These are phyloP conservation scores for Cladosporium sp. DNA, from an alignment of 2,329 filamentous ascomycete genomes.

Conservation along the genomic window DNA sequence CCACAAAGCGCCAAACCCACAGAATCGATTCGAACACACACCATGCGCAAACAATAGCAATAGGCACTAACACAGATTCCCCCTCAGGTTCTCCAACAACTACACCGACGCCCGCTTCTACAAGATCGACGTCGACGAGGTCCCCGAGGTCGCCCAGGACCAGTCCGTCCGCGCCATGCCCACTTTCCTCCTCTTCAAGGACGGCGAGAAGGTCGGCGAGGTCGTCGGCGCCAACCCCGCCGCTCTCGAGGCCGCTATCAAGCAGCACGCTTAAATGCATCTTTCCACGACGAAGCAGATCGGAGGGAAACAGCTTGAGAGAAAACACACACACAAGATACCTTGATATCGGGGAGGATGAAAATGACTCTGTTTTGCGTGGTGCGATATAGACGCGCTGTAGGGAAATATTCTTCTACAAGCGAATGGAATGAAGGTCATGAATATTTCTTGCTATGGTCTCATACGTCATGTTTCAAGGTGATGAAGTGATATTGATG, in stretches of 20 bases:
- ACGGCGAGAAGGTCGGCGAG: conserved; percentile 67
- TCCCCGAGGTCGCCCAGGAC: conserved; percentile 69
- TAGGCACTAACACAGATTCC: conserved; percentile 8
- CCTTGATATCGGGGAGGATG: background rate
- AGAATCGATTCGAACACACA: background rate
- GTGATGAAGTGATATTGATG: too few relatives aligned
- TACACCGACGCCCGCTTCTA: conserved; percentile 66
- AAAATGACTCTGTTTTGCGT: background rate
- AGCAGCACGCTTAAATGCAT: conserved; percentile 24
- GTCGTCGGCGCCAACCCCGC: conserved; percentile 77
- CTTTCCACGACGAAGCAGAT: background rate
- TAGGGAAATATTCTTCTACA: background rate
- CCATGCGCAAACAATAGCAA: background rate
- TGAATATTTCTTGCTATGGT: background rate
- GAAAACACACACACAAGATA: too few relatives aligned
- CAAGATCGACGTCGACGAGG: conserved; percentile 87
- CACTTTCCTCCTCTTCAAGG: conserved; percentile 81
- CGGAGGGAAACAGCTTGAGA: background rate
- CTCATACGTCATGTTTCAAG: background rate
- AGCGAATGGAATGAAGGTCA: background rate
- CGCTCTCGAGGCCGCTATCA: conserved; percentile 55
- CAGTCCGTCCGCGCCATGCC: conserved; percentile 87
- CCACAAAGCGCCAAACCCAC: background rate
- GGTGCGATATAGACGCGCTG: background rate
- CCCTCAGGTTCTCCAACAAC: conserved; percentile 53